A percentile compares a stretch with the other conserved stretches of the same genome.
These are phyloP conservation scores for Candida dubliniensis DNA, from an alignment of 1,139 yeast species.

Conservation along the genomic window DNA sequence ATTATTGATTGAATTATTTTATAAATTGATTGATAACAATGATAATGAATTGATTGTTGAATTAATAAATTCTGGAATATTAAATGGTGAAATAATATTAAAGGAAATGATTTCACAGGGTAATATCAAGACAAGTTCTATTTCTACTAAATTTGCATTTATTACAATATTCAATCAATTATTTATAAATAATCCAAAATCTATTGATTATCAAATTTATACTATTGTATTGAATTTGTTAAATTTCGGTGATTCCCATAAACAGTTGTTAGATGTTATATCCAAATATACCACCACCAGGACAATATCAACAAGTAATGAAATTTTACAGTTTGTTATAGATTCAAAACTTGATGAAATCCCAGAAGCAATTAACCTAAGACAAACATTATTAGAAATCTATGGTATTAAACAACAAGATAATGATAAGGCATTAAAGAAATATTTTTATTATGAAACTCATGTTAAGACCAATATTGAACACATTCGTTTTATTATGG, in stretches of 20 bases:
- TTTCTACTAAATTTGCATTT: conserved; percentile 12
- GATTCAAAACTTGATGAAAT: conserved; percentile 24
- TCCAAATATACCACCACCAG: conserved; percentile 3
- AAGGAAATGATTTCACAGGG: neutral
- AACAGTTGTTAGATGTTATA: neutral
- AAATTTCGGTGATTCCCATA: conserved; percentile 3
- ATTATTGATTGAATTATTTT: neutral
- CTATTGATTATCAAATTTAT: conserved; percentile 2
- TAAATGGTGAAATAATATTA: neutral
- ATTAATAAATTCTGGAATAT: conserved; percentile 1
- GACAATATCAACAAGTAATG: conserved; percentile 2
- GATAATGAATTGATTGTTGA: conserved; percentile 4
- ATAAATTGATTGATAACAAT: conserved; percentile 1
- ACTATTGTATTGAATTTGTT: conserved; percentile 10
- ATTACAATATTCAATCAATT: conserved; percentile 12
- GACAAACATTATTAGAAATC: conserved; percentile 33
- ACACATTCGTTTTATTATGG: conserved; percentile 28
- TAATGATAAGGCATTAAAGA: conserved; percentile 27
- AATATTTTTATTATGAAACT: conserved; percentile 38
- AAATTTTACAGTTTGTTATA: conserved; percentile 8
- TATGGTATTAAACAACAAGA: conserved; percentile 38
- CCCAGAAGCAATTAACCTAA: conserved; percentile 26
- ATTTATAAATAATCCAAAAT: conserved; percentile 8
- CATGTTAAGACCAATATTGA: conserved; percentile 38
- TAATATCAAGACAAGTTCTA: neutral